Evolutionary conservation across 257 asterid species (phyloP), one percentile per base, ranked within the genome.

Genomic region (Lithospermum erythrorhizon): DNA sequence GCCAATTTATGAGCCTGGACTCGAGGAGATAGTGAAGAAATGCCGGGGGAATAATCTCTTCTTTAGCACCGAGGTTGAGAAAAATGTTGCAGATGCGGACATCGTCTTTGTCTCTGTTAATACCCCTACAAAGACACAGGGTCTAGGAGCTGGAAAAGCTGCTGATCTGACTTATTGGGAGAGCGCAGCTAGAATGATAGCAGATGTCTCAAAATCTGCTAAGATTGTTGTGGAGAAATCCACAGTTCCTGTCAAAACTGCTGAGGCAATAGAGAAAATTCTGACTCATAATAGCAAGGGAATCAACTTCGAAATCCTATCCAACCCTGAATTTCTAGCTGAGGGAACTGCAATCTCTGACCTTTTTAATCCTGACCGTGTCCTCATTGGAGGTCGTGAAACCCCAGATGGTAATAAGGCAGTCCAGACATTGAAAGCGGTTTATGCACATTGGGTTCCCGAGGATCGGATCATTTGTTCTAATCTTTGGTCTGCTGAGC

Each of bases 1-100:
- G 18, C 90, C 90, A 2, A 83, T 83, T 65, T 83, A 83, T 6
- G 90, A 83, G 71, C 90, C 90, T 6, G 90, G 90, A 1, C 85
- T 83, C 15, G 84, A 80, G 17, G 79, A 80, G 1, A 81, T 83
- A 55, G 90, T 83, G 78, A 80, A 78, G 77, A 72, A 80, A 57
- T 70, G 87, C 78, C 58, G 90, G 41, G 90, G 87, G 25, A 80
- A 68, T 72, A 83, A 83, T 60, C 75, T 83, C 6, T 83, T 83
- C 77, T 83, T 83, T 60, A 77, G 83, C 64, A 75, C 77, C 14
- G 82, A 79, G 6, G 77, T 77, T 21, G 89, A 82, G 65, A 80
- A 77, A 22, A 74, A 82, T 56, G 83, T 82, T 52, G 59, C 73
- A 0, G 89, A 82, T 54, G 83, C 86, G 5, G 89, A 82, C 25